Conservation (phyloP, 2,329 filamentous ascomycete genomes). For the Fusarium sp. region DNA sequence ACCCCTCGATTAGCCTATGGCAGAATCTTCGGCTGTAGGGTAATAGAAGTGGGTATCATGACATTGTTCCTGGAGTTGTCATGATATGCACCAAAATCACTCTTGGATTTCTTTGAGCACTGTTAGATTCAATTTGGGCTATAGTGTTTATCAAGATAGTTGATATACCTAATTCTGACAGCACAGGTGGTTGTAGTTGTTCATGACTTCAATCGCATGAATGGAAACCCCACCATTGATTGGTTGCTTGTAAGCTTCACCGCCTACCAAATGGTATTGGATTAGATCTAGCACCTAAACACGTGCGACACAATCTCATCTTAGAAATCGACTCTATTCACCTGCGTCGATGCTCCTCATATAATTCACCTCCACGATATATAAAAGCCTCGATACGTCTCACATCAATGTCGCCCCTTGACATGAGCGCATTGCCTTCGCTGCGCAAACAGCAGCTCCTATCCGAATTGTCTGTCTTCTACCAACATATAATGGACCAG, state of each 20-base stretch:
- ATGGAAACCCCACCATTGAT: conserved; percentile 3
- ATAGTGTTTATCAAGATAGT: not conserved
- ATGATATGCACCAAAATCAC: conserved; percentile 2
- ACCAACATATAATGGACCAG: not conserved
- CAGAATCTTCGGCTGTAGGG: conserved; percentile 44
- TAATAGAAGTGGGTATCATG: conserved; percentile 17
- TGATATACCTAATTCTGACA: not conserved
- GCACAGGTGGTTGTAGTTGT: not conserved
- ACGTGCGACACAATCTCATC: not conserved
- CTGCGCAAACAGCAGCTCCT: conserved; percentile 81
- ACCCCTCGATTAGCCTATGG: conserved; percentile 46
- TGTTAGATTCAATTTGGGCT: too few species aligned
- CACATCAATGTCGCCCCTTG: conserved; percentile 59
- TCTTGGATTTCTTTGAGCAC: not conserved
- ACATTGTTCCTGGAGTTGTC: conserved; percentile 6
- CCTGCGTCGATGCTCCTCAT: not conserved
- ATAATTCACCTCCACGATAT: not conserved
- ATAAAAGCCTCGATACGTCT: not conserved
- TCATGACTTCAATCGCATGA: not conserved
- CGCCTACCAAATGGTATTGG: conserved; percentile 18
- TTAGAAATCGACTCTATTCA: too few species aligned
- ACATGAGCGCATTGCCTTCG: conserved; percentile 64
- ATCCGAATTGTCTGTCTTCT: conserved; percentile 79
- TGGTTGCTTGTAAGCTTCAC: conserved; percentile 5
- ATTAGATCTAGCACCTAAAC: not conserved